Base-by-base conservation (phyloP, 441 rosid species). In the Geranium incanum region DNA sequence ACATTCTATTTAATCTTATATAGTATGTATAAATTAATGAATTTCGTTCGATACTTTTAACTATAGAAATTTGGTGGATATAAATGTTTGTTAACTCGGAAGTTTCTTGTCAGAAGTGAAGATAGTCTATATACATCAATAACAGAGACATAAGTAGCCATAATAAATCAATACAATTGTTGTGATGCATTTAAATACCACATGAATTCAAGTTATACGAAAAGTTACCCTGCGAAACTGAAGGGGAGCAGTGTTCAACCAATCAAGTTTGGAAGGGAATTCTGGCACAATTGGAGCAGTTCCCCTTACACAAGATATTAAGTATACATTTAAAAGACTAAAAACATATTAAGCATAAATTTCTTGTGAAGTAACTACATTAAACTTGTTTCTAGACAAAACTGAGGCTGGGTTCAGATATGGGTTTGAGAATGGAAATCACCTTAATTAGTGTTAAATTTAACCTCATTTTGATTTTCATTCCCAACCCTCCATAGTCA, bases 161-260 rank as follows among this genome's bases (percentile, higher is more conserved):
- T 23, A 19, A 65, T 28, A 65, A 65, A 16, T 13, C 60, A 19
- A 70, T 60, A 13, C 7, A 36, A 13, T 2, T 36, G 48, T 48
- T 15, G 66, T n/a, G 21, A 65, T 71, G 48, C 64, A 66, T 36
- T n/a, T 11, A 66, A 0, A 66, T 68, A 43, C 19, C 66, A 36
- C 11, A 36, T 62, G 36, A 23, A 50, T 36, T 67, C 21, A 28
- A 73, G 72, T 33, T 33, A 0, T 68, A 69, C 15, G 72, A 57
- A 57, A 77, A 77, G 72, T 81, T 84, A 86, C 99, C 91, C 87
- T 81, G 68, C 70, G 80, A 76, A 92, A 86, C 79, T 86, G 95
- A 79, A 94, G 97, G 69, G 99, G 99, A 67, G 91, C 82, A 18
- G 95, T 78, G 82, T 94, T 94, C 55, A 94, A 81, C 97, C 99